Conservation (phyloP, 768 basidiomycete genomes). For the Omphalotus guepiniiformis region DNA sequence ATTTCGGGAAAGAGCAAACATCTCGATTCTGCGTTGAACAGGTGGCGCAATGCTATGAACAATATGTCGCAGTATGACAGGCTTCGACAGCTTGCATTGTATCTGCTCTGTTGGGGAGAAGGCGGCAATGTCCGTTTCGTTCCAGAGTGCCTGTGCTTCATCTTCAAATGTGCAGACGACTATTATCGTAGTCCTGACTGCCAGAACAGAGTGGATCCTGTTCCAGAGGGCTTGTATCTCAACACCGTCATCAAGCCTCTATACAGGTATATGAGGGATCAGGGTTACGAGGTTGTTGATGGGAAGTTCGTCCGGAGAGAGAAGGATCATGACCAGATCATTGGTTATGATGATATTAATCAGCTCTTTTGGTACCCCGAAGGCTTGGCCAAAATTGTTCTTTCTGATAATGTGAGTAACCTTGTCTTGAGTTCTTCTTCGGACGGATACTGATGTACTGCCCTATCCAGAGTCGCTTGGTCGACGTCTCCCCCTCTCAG, state of each 20-base stretch:
- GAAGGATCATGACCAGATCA: conserved; percentile 91
- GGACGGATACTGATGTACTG: conserved; percentile 6
- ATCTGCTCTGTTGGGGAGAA: conserved; percentile 97
- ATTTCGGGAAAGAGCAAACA: conserved; percentile 62
- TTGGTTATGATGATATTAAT: conserved; percentile 99
- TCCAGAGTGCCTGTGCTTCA: conserved; percentile 96
- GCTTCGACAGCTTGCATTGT: conserved; percentile 93
- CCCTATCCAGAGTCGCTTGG: conserved; percentile 69
- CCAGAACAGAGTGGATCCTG: conserved; percentile 89
- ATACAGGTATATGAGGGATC: conserved; percentile 94
- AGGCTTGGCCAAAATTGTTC: conserved; percentile 88
- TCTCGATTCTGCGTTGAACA: conserved; percentile 87
- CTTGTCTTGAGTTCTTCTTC: background rate
- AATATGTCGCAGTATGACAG: conserved; percentile 99
- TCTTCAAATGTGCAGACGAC: conserved; percentile 99
- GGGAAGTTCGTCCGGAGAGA: conserved; percentile 94
- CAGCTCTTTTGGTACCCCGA: conserved; percentile 99
- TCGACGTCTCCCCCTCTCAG: conserved; percentile 88
- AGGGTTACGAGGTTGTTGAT: conserved; percentile 93
- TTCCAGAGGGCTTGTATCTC: conserved; percentile 92
- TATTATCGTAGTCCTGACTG: conserved; percentile 98
- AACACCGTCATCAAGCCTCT: conserved; percentile 89
- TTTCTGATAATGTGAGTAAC: conserved; percentile 72
- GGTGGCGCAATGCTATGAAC: conserved; percentile 99
- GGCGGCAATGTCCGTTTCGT: conserved; percentile 96